Base-by-base conservation (phyloP, 345 rosid genomes). In the Noccaea bulbosa region DNA sequence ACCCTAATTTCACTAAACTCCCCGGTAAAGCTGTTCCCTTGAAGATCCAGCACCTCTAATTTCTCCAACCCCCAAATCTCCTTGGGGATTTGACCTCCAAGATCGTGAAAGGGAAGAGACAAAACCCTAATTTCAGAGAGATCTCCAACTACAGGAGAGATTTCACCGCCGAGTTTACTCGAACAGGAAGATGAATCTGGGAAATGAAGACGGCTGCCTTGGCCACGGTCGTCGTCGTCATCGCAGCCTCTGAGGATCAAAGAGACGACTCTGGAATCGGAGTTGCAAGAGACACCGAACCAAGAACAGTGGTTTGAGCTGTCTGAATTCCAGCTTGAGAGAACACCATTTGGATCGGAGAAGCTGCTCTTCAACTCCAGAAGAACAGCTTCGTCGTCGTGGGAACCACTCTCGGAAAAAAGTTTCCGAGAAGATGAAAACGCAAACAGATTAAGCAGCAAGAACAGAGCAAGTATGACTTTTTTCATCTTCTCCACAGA, bases 231-330 rank as follows among this genome's bases (percentile, higher is more conserved):
- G 22, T 20, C 22, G 22, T 20, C 22, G 6, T 22, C 76, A 41
- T 48, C 72, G 61, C 78, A 70, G 17, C 83, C 82, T 7, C 74
- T 53, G 48, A 85, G 67, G 5, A 50, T 77, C 4, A 83, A 5
- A 43, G 81, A 79, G 73, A 78, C 75, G 60, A 79, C 83, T 38
- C 57, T 74, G 3, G 52, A 74, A 57, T 65, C 56, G 20, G 83
- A 73, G 82, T 83, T 77, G 56, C 87, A 85, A 5, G 81, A 47
- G 6, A 83, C 85, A 34, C 85, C 89, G 34, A 15, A 48, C 85
- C 83, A 85, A 6, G 85, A 81, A 71, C 85, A 85, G 68, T 73
- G 81, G 67, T 69, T 55, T 14, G 68, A 54, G 53, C 34, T 74
- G 66, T 51, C 32, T 2, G 77, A 49, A 67, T 66, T 60, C 86